Evolutionary conservation across 1,284 basidiomycete genomes (phyloP).

Genomic region (Sphagnurus paluster): DNA sequence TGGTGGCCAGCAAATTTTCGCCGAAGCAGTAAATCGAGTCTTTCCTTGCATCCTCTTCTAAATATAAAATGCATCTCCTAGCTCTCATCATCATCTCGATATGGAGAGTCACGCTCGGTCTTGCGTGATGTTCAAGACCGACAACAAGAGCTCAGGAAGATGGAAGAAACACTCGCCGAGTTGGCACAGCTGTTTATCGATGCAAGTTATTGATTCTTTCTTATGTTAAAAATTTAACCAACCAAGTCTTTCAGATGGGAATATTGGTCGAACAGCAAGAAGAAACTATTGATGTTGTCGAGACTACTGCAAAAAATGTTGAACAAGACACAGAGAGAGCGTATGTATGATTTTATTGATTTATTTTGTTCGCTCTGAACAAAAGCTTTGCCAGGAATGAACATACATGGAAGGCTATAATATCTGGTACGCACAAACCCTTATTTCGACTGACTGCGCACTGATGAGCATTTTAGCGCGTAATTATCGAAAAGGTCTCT

Average conservation of each 20-base stretch:
- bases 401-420: slow-evolving; percentile 73
- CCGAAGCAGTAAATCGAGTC: slow-evolving; percentile 71
- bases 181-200: slow-evolving; percentile 89
- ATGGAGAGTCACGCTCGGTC: slow-evolving; percentile 82
- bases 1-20: slow-evolving; percentile 74
- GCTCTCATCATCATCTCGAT: slow-evolving; percentile 68
- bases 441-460: slow-evolving; percentile 1
- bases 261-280: slow-evolving; percentile 81
- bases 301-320: slow-evolving; percentile 61
- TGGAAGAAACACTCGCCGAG: slow-evolving; percentile 87
- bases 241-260: slow-evolving; percentile 75
- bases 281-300: slow-evolving; percentile 66
- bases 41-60: background rate
- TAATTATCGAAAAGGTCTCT: slow-evolving; percentile 72
- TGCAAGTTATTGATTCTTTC: slow-evolving; percentile 32
- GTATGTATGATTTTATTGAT: slow-evolving; percentile 40
- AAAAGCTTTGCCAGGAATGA: slow-evolving; percentile 42
- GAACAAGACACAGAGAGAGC: slow-evolving; percentile 70
- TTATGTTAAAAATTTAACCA: background rate
- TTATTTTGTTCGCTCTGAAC: background rate
- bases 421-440: slow-evolving; percentile 37
- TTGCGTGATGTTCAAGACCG: slow-evolving; percentile 91
- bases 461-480: slow-evolving; percentile 32
- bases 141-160: slow-evolving; percentile 85
- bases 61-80: slow-evolving; percentile 25